Conservation (phyloP, 441 rosid genomes). For the Eutrema salsugineum region DNA sequence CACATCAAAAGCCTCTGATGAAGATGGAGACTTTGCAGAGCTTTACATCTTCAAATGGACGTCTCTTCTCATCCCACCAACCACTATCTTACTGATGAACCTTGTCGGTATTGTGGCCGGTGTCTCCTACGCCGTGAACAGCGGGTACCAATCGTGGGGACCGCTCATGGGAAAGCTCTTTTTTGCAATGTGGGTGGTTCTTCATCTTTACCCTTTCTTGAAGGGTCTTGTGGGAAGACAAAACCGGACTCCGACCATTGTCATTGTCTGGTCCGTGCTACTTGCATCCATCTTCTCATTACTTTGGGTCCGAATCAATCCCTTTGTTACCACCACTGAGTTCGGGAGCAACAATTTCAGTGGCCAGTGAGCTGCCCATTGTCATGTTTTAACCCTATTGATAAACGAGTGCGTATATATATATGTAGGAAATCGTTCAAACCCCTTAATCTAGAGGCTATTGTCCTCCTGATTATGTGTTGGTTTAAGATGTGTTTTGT, state of each 20-base stretch:
- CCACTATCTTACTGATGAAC: neutral
- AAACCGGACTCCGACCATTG: neutral
- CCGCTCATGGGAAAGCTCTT: neutral
- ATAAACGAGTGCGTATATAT: neutral
- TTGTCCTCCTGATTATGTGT: neutral
- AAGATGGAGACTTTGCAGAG: constrained; percentile 6
- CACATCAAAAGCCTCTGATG: neutral
- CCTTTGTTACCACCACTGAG: neutral
- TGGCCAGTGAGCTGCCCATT: neutral
- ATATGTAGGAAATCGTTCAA: neutral
- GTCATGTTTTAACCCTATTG: neutral
- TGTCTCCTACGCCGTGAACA: neutral
- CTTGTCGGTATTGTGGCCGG: neutral
- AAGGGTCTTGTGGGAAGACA: neutral
- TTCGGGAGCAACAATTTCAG: neutral
- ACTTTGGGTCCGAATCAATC: neutral
- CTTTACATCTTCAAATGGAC: neutral
- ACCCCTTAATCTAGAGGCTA: neutral
- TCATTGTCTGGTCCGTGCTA: neutral
- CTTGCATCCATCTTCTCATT: neutral
- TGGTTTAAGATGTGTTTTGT: neutral
- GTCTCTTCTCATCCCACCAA: neutral
- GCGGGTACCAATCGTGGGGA: neutral
- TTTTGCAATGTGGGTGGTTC: neutral
- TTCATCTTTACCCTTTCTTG: constrained; percentile 2